phyloP scores from a whole-genome alignment of 1,284 basidiomycete species.

The Pseudomicrostroma phylloplanum region DNA sequence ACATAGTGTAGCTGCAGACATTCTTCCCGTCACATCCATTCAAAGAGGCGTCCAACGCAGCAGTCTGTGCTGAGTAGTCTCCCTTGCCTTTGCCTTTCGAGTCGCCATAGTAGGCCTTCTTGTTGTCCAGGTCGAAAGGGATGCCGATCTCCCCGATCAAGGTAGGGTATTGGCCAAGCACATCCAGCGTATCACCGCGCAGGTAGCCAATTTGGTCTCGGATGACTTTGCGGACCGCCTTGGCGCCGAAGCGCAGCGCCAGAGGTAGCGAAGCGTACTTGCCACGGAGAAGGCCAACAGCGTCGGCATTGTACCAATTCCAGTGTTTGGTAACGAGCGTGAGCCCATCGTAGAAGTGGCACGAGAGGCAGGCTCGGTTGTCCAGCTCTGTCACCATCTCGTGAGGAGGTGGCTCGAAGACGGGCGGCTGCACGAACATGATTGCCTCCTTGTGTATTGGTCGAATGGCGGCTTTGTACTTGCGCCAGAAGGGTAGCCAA shows the following conservation, averaged over 20 bases:
- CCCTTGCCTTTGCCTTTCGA: constrained; percentile 33
- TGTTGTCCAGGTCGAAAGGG: constrained; percentile 84
- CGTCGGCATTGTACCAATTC: constrained; percentile 81
- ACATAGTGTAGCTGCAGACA: constrained; percentile 73
- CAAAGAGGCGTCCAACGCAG: constrained; percentile 83
- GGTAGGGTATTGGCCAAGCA: constrained; percentile 70
- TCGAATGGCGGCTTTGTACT: constrained; percentile 65
- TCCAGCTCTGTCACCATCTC: constrained; percentile 60
- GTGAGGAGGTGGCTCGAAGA: constrained; percentile 68
- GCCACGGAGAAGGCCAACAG: constrained; percentile 68
- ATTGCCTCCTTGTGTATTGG: constrained; percentile 74
- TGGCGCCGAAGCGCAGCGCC: constrained; percentile 65
- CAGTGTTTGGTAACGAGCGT: constrained; percentile 56
- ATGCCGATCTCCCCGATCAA: constrained; percentile 93
- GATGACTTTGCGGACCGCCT: constrained; percentile 72
- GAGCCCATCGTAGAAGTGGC: constrained; percentile 92
- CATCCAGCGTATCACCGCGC: constrained; percentile 62
- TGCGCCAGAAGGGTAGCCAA: constrained; percentile 71
- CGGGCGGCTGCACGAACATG: constrained; percentile 83
- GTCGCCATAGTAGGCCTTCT: constrained; percentile 61
- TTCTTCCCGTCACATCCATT: constrained; percentile 82
- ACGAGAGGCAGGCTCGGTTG: constrained; percentile 70
- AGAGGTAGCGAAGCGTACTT: constrained; percentile 63
- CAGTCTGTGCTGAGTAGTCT: constrained; percentile 72
- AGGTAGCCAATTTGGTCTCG: constrained; percentile 78